Percentiles rank a stretch among this genome's conserved stretches.
Evolutionary conservation across 139 green algal species (phyloP).

Genomic region (Chlamydomonas sphaeroides): DNA sequence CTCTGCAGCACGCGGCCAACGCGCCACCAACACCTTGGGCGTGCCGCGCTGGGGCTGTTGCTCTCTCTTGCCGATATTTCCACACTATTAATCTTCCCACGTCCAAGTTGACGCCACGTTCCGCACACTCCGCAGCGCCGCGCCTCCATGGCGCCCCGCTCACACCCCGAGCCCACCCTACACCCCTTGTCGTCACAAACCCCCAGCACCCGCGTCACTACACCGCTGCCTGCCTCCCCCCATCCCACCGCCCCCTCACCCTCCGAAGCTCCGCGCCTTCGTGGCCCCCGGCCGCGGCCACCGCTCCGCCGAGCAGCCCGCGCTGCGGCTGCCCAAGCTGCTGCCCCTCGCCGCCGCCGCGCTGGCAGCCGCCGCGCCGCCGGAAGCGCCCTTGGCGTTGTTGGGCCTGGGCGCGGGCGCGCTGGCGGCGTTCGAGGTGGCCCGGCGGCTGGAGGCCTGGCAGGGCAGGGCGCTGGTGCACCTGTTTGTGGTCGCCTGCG

Average conservation of each 20-base stretch:
- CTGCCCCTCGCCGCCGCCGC: conserved; percentile 1
- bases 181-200: not conserved
- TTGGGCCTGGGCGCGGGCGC: conserved; percentile 16
- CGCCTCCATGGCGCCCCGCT: no score
- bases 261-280: not conserved
- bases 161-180: no score
- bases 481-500: conserved; percentile 18
- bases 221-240: not conserved
- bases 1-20: no score
- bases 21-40: no score
- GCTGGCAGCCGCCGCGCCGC: not conserved
- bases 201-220: no score
- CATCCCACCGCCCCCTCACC: not conserved
- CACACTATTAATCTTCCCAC: no score
- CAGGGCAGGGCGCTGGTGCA: conserved; percentile 6
- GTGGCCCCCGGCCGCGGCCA: conserved; percentile 20
- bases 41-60: no score
- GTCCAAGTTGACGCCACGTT: no score
- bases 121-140: no score
- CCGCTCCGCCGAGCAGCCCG: not conserved
- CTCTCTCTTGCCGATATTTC: no score
- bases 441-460: conserved; percentile 17
- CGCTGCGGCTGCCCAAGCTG: not conserved
- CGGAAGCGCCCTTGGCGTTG: conserved; percentile 17
- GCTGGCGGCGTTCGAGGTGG: conserved; percentile 29